Evolutionary conservation across 352 stramenopile species (phyloP), one percentile per base, ranked within the genome.

Genomic region (Phytophthora litchii): DNA sequence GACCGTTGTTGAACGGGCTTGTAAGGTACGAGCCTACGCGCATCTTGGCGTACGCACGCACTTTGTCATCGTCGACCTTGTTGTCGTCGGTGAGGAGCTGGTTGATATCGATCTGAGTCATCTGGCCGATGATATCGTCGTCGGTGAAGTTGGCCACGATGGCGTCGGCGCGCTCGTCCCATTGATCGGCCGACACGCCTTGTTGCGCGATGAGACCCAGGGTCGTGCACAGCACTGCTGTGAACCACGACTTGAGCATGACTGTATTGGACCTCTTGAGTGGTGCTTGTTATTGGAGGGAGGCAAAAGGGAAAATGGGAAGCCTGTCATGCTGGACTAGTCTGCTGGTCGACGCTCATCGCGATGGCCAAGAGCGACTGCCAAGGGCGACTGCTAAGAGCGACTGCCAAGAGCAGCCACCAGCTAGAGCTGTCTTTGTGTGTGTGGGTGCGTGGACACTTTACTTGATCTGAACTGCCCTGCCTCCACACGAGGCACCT

Each of bases 21-120:
- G 94, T 96, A 14, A 97, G 63, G 47, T 96, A 91, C 21, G 84
- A 95, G 9, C 90, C 90, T 34, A 96, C 72, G 25, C 88, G 83
- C 25, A 90, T 67, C 57, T 83, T 70, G 12, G 85, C 85, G 48
- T 88, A 85, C 35, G 52, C 43, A 19, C 50, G 58, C 34, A 67
- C 58, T 42, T 60, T 60, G 58, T 56, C 58, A 9, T 88, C 29
- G 55, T 67, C 51, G 23, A 67, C 41, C 58, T 60, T 56, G 42
- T 61, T 67, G 43, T 67, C 49, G 6, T 62, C 59, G 20, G 74
- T 73, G 16, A 95, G 57, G 7, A 96, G 67, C 11, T 83, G 70
- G 49, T 74, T 82, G 44, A 96, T 80, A 47, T 95, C 85, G 25
- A 97, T 78, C 67, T 97, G 89, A 10, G 83, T 85, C 85, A 97